Evolutionary conservation across 2,329 filamentous ascomycete species (phyloP).

Genomic region (Ceratocystis destructans): DNA sequence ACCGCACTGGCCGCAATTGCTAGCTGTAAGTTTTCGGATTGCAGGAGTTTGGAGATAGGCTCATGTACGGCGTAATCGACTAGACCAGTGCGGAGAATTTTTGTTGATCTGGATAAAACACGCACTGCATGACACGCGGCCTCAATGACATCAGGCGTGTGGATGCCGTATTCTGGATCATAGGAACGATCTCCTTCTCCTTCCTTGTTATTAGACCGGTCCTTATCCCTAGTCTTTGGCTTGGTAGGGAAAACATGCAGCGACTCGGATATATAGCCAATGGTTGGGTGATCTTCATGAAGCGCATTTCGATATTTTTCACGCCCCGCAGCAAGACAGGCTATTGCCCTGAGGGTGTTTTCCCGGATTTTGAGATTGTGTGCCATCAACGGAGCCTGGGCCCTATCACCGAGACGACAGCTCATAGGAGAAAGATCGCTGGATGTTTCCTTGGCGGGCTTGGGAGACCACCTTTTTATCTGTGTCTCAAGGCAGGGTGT

Average conservation of each 20-base stretch:
- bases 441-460: conserved; percentile 27
- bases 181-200: neutral
- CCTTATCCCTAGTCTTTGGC: conserved; percentile 35
- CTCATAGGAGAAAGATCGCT: conserved; percentile 27
- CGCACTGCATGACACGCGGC: conserved; percentile 73
- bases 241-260: conserved; percentile 45
- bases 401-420: conserved; percentile 44
- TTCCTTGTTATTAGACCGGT: conserved; percentile 27
- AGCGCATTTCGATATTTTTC: conserved; percentile 74
- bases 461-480: conserved; percentile 30
- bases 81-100: conserved; percentile 68
- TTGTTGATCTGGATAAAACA: conserved; percentile 73
- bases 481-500: conserved; percentile 29
- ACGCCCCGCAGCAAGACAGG: conserved; percentile 66
- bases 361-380: conserved; percentile 68
- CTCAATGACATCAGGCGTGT: conserved; percentile 63
- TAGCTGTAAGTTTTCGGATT: conserved; percentile 61
- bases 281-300: conserved; percentile 59
- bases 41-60: conserved; percentile 63
- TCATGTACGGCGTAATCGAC: conserved; percentile 72
- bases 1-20: conserved; percentile 75
- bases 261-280: conserved; percentile 73
- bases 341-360: conserved; percentile 61
- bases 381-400: conserved; percentile 43
- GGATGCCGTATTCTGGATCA: conserved; percentile 48